phyloP scores from a whole-genome alignment of 2,329 filamentous ascomycete species.

The Fusarium nygamai region DNA sequence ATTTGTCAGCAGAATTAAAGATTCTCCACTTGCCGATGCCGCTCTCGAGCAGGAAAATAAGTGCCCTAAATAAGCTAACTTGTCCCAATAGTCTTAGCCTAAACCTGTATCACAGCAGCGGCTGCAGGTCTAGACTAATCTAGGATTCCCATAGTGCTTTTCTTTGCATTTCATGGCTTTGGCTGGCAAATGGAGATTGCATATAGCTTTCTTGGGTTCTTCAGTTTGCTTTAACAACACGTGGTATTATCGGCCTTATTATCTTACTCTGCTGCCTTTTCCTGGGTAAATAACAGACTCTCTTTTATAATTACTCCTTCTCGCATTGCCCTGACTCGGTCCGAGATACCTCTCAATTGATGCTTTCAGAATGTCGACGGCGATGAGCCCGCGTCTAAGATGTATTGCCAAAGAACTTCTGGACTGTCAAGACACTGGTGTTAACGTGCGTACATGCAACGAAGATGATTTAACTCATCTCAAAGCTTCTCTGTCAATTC shows the following conservation, averaged over 20 bases:
- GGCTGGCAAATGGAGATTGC: background rate
- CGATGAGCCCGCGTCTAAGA: background rate
- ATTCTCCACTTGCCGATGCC: no score
- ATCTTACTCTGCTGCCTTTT: background rate
- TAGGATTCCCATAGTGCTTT: background rate
- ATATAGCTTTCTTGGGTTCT: rapidly evolving
- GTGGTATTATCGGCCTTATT: background rate
- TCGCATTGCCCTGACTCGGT: rapidly evolving
- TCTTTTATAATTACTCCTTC: background rate
- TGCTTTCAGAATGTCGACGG: background rate
- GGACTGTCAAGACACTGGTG: background rate
- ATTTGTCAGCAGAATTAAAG: no score
- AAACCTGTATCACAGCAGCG: rapidly evolving
- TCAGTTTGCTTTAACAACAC: background rate
- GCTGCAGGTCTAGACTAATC: background rate
- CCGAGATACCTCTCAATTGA: background rate
- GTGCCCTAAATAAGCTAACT: background rate
- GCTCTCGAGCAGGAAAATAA: no score
- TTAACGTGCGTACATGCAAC: background rate
- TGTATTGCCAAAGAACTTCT: background rate
- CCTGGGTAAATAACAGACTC: no score
- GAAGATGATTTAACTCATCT: background rate
- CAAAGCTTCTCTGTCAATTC: background rate
- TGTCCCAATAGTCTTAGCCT: background rate
- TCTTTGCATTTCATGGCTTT: background rate